phyloP scores from a whole-genome alignment of 495 filamentous ascomycete genomes.

The Penicillium flavigenum region DNA sequence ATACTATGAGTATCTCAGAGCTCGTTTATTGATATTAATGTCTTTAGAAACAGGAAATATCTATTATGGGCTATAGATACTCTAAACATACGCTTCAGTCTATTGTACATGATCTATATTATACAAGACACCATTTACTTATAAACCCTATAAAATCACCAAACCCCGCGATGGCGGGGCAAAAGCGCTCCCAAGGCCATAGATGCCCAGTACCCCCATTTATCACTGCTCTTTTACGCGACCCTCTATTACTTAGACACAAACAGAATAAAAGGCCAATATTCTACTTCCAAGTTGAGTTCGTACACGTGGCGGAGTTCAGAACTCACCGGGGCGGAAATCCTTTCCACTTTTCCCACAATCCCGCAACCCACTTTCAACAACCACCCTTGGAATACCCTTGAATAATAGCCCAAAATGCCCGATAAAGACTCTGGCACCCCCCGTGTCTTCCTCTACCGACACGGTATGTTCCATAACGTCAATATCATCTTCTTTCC shows the following conservation, averaged over 20 bases:
- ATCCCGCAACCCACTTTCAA: constrained; percentile 6
- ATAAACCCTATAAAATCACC: neutral
- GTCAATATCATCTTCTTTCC: neutral
- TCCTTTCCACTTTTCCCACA: neutral
- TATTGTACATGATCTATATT: neutral
- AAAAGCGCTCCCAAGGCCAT: neutral
- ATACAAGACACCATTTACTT: neutral
- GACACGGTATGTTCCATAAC: constrained; percentile 31
- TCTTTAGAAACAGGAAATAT: neutral
- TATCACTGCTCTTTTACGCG: neutral
- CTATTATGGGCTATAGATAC: neutral
- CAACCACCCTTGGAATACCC: neutral
- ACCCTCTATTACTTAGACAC: neutral
- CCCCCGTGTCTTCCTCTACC: constrained; percentile 40
- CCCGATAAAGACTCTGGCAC: constrained; percentile 48
- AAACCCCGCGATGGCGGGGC: constrained; percentile 3
- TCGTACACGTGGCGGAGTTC: constrained; percentile 6
- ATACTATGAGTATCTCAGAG: neutral
- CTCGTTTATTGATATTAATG: neutral
- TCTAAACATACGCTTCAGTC: neutral
- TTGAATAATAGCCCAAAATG: constrained; percentile 27
- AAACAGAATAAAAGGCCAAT: neutral
- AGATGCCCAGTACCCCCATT: neutral
- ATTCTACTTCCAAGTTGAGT: neutral
- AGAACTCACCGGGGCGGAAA: constrained; percentile 1